Evolutionary conservation across 169 alveolate species (phyloP).

Genomic region (Cryptosporidium bovis): DNA sequence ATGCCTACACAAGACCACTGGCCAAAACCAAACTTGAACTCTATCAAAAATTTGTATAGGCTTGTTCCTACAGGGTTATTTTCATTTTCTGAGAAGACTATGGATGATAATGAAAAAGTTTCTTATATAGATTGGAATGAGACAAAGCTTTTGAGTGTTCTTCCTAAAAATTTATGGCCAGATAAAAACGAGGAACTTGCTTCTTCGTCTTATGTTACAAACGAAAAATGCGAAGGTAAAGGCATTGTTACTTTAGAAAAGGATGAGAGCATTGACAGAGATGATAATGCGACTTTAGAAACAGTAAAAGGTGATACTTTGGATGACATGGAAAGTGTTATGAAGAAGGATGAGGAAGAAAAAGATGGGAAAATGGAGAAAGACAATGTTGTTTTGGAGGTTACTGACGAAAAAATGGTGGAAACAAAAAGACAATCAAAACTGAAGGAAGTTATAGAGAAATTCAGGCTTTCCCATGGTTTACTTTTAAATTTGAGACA

Average conservation of each 20-base stretch:
- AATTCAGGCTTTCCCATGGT: not conserved
- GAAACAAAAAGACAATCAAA: not conserved
- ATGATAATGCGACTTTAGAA: not conserved
- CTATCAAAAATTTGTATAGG: constrained; percentile 21
- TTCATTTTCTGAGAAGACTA: constrained; percentile 1
- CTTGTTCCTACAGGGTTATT: constrained; percentile 18
- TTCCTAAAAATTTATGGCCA: constrained; percentile 57
- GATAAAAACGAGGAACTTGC: not conserved
- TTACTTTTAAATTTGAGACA: constrained; percentile 5
- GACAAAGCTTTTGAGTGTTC: not conserved
- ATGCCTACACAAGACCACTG: constrained; percentile 36
- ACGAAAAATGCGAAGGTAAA: not conserved
- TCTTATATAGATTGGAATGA: constrained; percentile 21
- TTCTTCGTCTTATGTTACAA: not conserved
- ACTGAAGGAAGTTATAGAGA: too few species aligned
- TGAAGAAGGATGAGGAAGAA: not conserved
- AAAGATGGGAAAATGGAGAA: not conserved
- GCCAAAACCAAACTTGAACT: constrained; percentile 19
- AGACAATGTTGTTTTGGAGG: too few species aligned
- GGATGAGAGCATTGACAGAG: not conserved
- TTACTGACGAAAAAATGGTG: not conserved
- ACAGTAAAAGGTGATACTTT: not conserved
- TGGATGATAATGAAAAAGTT: constrained; percentile 38
- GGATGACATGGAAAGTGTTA: not conserved
- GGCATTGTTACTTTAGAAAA: not conserved